Percentiles rank a stretch among this genome's conserved stretches.
Evolutionary conservation across 192 early-diverging fungal genomes (phyloP).

Genomic region (Thamnidium elegans): DNA sequence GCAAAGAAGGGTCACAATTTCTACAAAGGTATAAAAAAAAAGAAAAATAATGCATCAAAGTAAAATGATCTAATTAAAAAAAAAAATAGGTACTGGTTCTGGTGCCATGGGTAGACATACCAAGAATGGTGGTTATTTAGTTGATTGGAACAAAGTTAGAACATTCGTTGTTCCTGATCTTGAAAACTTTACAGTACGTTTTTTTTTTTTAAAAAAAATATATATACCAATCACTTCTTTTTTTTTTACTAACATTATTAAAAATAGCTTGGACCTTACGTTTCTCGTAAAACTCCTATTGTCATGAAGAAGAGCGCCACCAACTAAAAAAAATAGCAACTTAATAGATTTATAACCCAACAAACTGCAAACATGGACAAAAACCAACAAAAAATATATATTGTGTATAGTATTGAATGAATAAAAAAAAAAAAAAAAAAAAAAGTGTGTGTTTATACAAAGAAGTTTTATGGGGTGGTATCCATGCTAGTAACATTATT

Average conservation of each 20-base stretch:
- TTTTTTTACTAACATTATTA: not conserved
- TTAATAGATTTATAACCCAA: not conserved
- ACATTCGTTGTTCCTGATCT: constrained; percentile 61
- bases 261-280: constrained; percentile 23
- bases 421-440: not conserved
- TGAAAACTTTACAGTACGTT: constrained; percentile 47
- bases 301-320: not conserved
- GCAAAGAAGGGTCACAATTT: constrained; percentile 59
- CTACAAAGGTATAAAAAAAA: constrained; percentile 50
- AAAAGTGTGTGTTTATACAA: not conserved
- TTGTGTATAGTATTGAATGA: not conserved
- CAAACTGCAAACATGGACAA: not conserved
- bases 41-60: not conserved
- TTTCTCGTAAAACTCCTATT: constrained; percentile 21
- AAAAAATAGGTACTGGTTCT: constrained; percentile 48
- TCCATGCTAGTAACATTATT: constrained; percentile 1
- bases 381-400: not conserved
- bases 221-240: not conserved
- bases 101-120: constrained; percentile 65
- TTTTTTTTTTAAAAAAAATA: too few species aligned
- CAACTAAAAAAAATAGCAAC: too few species aligned
- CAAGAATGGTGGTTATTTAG: constrained; percentile 56
- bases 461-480: not conserved
- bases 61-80: not conserved
- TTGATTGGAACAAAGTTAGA: constrained; percentile 60